Evolutionary conservation across 345 rosid species (phyloP).

Genomic region (Linum trigynum): DNA sequence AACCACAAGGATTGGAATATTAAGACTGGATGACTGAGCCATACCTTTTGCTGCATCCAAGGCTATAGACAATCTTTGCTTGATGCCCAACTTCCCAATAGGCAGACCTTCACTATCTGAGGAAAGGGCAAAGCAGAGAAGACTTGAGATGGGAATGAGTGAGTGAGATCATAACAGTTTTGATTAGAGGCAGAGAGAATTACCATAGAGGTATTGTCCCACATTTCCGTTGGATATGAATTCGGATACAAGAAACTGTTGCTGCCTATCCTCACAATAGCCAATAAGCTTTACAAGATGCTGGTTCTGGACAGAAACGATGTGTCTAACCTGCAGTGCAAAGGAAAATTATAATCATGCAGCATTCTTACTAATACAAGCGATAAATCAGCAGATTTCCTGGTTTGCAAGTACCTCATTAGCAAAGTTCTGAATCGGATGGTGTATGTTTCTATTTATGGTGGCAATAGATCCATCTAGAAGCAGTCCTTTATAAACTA

Average conservation of each 20-base stretch:
- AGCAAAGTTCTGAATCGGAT: constrained; percentile 4
- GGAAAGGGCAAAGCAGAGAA: not conserved
- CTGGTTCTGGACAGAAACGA: constrained; percentile 25
- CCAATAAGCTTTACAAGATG: constrained; percentile 38
- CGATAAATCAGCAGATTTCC: constrained; percentile 12
- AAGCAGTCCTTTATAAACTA: constrained; percentile 28
- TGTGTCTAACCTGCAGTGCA: constrained; percentile 27
- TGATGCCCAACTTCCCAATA: constrained; percentile 27
- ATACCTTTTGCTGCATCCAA: constrained; percentile 38
- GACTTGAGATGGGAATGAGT: too few species aligned
- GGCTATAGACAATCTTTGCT: constrained; percentile 35
- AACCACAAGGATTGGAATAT: too few species aligned
- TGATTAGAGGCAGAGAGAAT: not conserved
- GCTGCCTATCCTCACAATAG: constrained; percentile 25
- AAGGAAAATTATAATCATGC: not conserved
- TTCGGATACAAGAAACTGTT: constrained; percentile 33
- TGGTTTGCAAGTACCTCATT: constrained; percentile 9
- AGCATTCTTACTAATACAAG: too few species aligned
- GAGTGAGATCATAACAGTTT: too few species aligned
- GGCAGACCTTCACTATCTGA: constrained; percentile 36
- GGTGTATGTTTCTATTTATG: constrained; percentile 28
- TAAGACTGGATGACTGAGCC: not conserved
- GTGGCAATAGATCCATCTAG: constrained; percentile 40
- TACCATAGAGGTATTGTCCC: constrained; percentile 35
- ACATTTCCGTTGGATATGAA: constrained; percentile 33